phyloP scores from a whole-genome alignment of 768 basidiomycete species.

The Chalciporus chontae region DNA sequence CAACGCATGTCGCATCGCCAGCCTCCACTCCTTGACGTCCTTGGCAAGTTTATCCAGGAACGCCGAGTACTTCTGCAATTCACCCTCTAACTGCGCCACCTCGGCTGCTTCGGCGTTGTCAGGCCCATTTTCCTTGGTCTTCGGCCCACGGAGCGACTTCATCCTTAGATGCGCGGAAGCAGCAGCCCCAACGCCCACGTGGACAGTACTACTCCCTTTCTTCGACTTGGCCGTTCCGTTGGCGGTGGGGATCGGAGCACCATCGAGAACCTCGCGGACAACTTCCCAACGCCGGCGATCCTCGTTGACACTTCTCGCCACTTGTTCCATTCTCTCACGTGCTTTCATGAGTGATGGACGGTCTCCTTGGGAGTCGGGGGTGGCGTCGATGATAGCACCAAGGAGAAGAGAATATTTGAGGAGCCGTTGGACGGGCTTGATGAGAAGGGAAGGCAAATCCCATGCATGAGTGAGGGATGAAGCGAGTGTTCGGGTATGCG shows the following conservation, averaged over 20 bases:
- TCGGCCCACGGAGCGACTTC: slow-evolving; percentile 44
- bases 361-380: slow-evolving; percentile 65
- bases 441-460: slow-evolving; percentile 91
- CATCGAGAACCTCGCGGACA: slow-evolving; percentile 66
- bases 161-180: slow-evolving; percentile 59
- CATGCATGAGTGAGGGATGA: slow-evolving; percentile 79
- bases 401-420: slow-evolving; percentile 93
- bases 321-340: slow-evolving; percentile 56
- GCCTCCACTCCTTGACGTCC: slow-evolving; percentile 61
- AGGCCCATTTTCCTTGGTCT: slow-evolving; percentile 32
- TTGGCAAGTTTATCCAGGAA: slow-evolving; percentile 63
- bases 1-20: slow-evolving; percentile 47
- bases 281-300: slow-evolving; percentile 73
- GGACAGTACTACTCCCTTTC: slow-evolving; percentile 38
- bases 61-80: slow-evolving; percentile 52
- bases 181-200: slow-evolving; percentile 43
- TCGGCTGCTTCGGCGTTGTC: slow-evolving; percentile 43
- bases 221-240: slow-evolving; percentile 38
- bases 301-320: slow-evolving; percentile 77
- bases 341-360: slow-evolving; percentile 36
- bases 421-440: slow-evolving; percentile 95
- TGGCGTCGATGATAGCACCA: slow-evolving; percentile 69
- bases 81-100: slow-evolving; percentile 52
- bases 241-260: slow-evolving; percentile 32
- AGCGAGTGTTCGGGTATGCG: slow-evolving; percentile 62